phyloP scores from a whole-genome alignment of 495 filamentous ascomycete species.

The Penicillium fimorum region DNA sequence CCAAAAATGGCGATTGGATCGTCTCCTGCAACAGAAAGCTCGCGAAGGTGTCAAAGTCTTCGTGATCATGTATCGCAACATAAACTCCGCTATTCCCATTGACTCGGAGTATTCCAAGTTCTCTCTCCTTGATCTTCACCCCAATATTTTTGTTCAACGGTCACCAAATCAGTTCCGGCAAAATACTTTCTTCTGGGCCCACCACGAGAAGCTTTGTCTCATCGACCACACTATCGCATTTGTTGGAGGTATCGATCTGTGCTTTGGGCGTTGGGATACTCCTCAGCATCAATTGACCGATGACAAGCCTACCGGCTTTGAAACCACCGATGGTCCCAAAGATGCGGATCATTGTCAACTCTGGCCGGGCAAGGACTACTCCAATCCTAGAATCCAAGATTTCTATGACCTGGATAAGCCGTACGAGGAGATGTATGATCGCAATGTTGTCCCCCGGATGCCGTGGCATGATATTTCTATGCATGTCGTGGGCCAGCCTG shows the following conservation, averaged over 20 bases:
- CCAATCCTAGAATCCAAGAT: conserved; percentile 91
- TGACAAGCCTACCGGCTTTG: conserved; percentile 94
- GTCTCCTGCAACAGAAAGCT: conserved; percentile 91
- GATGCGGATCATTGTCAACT: conserved; percentile 94
- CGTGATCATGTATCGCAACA: conserved; percentile 97
- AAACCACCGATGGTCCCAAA: conserved; percentile 69
- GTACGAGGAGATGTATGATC: conserved; percentile 99
- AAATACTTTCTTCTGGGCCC: conserved; percentile 99
- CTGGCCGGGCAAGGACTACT: conserved; percentile 98
- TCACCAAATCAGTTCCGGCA: conserved; percentile 97
- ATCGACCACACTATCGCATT: conserved; percentile 97
- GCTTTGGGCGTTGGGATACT: conserved; percentile 97
- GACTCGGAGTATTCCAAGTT: conserved; percentile 99
- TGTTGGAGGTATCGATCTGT: conserved; percentile 93
- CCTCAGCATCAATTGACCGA: conserved; percentile 87
- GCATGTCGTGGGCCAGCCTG: conserved; percentile 97
- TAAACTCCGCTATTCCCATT: conserved; percentile 96
- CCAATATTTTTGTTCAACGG: conserved; percentile 92
- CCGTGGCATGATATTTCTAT: conserved; percentile 99
- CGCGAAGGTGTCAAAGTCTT: conserved; percentile 96
- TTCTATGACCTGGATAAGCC: conserved; percentile 93
- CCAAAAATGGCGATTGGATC: conserved; percentile 96
- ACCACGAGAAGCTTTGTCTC: conserved; percentile 95
- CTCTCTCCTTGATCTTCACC: conserved; percentile 91
- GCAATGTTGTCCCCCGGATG: conserved; percentile 84